Conservation (phyloP, 2,329 filamentous ascomycete species). For the Fusarium domesticum region DNA sequence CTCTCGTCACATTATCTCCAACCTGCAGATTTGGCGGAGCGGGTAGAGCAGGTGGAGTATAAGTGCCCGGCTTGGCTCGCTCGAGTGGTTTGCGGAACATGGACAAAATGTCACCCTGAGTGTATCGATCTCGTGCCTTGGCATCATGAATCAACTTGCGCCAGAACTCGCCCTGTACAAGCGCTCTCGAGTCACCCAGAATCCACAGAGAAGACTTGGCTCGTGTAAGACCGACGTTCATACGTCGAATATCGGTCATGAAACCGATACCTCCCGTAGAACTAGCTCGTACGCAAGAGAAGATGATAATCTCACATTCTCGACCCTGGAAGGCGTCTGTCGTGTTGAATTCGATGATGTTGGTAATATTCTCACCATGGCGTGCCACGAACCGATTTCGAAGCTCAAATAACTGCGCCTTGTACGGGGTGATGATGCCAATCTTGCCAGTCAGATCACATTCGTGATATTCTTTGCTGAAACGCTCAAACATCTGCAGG, state of each 20-base stretch:
- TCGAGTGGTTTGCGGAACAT: constrained; percentile 47
- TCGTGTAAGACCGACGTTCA: constrained; percentile 97
- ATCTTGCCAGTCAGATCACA: constrained; percentile 78
- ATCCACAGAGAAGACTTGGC: constrained; percentile 97
- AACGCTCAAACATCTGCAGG: constrained; percentile 76
- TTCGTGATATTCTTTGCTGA: constrained; percentile 67
- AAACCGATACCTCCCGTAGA: constrained; percentile 96
- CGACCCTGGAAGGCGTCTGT: constrained; percentile 97
- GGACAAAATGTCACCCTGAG: constrained; percentile 57
- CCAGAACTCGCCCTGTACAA: constrained; percentile 90
- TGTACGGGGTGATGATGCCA: constrained; percentile 97
- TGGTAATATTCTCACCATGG: constrained; percentile 73
- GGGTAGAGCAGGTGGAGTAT: constrained; percentile 10
- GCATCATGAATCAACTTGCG: constrained; percentile 81
- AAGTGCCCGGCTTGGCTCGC: constrained; percentile 31
- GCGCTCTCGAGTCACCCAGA: constrained; percentile 82
- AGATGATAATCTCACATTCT: constrained; percentile 97
- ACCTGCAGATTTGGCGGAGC: constrained; percentile 6
- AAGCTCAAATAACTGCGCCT: constrained; percentile 81
- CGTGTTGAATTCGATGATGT: constrained; percentile 93
- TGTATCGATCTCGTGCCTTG: constrained; percentile 70
- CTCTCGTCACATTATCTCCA: constrained; percentile 19
- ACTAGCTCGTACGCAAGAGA: constrained; percentile 93
- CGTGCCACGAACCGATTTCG: constrained; percentile 68
- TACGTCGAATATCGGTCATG: constrained; percentile 95